Base-by-base conservation (phyloP, 23 red algal genomes). In the Gracilariopsis chorda region DNA sequence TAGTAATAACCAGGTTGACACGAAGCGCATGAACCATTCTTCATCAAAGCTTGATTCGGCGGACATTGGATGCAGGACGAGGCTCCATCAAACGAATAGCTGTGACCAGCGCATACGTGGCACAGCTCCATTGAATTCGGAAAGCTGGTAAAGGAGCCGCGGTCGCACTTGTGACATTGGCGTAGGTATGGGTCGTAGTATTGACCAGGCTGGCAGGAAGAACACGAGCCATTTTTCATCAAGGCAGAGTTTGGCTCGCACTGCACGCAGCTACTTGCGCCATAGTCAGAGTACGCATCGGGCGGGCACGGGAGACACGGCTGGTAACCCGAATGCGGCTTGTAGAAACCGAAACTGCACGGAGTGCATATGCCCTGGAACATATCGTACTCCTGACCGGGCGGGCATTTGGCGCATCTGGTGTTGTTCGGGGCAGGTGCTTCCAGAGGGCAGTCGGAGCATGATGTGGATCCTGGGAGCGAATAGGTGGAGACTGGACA, bases 231-330 rank as follows among this genome's bases (percentile, higher is more conserved):
- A 25, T 80, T 24, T 20, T n/a, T 40, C 76, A 80, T 80, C 39
- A 45, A 48, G 23, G 76, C 76, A 24, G 48, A 48, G 76, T 80
- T 55, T 48, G 5, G 20, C 24, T 2, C 25, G 17, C 76, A 80
- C 48, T 53, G 48, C 1, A 58, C 32, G 36, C 76, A 80, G 21
- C 8, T 3, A 1, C 45, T 3, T 7, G 76, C 14, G 11, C 76
- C 76, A 1, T 32, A 19, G 48, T 59, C 76, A 17, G 76, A 55
- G 19, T 57, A 80, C 1, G 76, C 52, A 29, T 41, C 4, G 24
- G 48, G 52, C 52, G 76, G 48, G 34, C 76, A 80, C 17, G 76
- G 48, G 6, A 57, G 42, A 28, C 76, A 80, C 36, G 48, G 76
- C 48, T 53, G 25, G 48, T 21, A 57, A 4, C 76, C 76, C 0